Conservation (phyloP, 2,329 filamentous ascomycete genomes). For the Plenodomus lindquistii region DNA sequence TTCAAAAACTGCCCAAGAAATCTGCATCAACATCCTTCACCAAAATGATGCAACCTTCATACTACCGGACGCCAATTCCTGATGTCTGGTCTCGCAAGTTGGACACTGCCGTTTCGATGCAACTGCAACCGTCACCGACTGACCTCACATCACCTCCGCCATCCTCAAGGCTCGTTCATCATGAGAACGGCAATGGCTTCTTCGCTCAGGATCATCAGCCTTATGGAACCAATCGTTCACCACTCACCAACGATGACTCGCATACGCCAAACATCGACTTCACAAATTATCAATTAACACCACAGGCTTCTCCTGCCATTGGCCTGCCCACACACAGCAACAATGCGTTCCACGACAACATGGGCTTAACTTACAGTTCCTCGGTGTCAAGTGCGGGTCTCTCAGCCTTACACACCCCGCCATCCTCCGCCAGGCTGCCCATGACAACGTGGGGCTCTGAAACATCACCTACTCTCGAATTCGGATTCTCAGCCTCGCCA, state of each 20-base stretch:
- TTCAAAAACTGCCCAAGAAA: conserved; percentile 28
- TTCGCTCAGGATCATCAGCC: conserved; percentile 25
- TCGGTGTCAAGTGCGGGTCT: conserved; percentile 30
- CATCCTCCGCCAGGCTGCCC: conserved; percentile 34
- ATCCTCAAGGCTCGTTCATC: conserved; percentile 30
- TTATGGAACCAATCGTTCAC: conserved; percentile 28
- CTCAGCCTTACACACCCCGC: conserved; percentile 45
- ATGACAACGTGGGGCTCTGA: conserved; percentile 38
- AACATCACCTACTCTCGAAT: conserved; percentile 33
- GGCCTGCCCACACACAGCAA: conserved; percentile 18
- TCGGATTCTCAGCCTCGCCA: conserved; percentile 37
- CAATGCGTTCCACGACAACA: conserved; percentile 30
- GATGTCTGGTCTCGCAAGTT: conserved; percentile 59
- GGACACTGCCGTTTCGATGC: conserved; percentile 53
- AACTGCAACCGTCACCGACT: conserved; percentile 49
- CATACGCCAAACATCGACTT: conserved; percentile 22
- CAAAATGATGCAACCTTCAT: conserved; percentile 60
- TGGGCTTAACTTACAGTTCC: conserved; percentile 18
- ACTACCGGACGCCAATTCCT: conserved; percentile 49
- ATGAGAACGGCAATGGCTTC: conserved; percentile 27
- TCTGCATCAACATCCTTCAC: conserved; percentile 35
- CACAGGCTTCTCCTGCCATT: conserved; percentile 37
- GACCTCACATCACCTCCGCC: conserved; percentile 31
- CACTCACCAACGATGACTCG: conserved; percentile 15
- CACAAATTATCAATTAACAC: conserved; percentile 41